Evolutionary conservation across 768 basidiomycete genomes (phyloP), one percentile per base, ranked within the genome.

Genomic region (Myochromella boudieri): DNA sequence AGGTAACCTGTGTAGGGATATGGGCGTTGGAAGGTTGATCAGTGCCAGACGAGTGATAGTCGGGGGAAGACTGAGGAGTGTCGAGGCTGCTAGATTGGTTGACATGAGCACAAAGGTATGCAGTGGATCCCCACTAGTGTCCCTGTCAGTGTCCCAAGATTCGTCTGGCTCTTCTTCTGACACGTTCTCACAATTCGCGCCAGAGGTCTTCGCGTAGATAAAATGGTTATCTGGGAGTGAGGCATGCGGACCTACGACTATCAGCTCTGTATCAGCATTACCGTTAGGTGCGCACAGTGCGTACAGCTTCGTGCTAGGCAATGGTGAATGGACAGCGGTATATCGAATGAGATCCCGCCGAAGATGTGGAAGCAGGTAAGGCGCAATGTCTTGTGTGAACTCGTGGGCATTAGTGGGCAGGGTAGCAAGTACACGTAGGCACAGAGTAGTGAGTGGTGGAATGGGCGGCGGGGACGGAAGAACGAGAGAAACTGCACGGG

Each of bases 11-110:
- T 81, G 75, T 15, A 90, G 57, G 1, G 80, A 68, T 14, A 82
- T 62, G 0, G 74, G 68, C 5, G 65, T 46, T 1, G 75, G 66
- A 26, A 87, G 60, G 36, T 77, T 67, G 50, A 88, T 54, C 21
- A 88, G 72, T 15, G 77, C 79, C 33, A 89, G 67, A 39, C 72
- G 78, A 1, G 83, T 85, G 36, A 89, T 63, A 3, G 85, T 86
- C 9, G 77, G 77, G 1, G 86, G 86, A 29, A 87, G 67, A 27
- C 74, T 64, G 38, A 79, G 67, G 17, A 84, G 51, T 1, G 70
- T 68, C 2, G 73, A 65, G 1, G 68, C 61, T 3, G 72, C 55
- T 24, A 90, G 60, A 8, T 66, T 63, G 4, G 73, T 66, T 14
- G 76, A 77, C 27, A 87, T 53, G 11, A 87, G 63, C 8, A 77